A percentile compares a stretch with the other conserved stretches of the same genome.
These are phyloP conservation scores for Hymenotorrendiella dingleyae DNA, from an alignment of 2,329 filamentous ascomycete genomes.

Conservation along the genomic window DNA sequence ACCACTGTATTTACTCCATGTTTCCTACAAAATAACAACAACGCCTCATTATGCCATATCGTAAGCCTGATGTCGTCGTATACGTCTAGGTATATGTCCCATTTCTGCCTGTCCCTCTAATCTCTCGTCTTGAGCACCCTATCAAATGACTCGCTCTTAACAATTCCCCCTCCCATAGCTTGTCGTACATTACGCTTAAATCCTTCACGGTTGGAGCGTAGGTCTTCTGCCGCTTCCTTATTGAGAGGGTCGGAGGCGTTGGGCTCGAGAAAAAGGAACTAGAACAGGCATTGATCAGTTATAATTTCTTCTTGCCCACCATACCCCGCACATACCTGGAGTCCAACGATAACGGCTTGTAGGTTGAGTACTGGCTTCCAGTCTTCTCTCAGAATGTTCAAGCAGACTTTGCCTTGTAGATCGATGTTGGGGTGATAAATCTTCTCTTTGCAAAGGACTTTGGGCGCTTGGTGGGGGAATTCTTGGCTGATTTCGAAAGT, in stretches of 20 bases:
- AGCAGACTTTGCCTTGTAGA: constrained; percentile 91
- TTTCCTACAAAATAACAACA: constrained; percentile 15
- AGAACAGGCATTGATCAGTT: constrained; percentile 14
- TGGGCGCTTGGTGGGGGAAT: constrained; percentile 95
- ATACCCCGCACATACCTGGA: constrained; percentile 64
- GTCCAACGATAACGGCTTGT: constrained; percentile 90
- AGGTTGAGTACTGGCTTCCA: constrained; percentile 98
- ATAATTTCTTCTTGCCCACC: neutral
- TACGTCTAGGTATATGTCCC: constrained; percentile 19
- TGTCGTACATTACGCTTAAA: constrained; percentile 88
- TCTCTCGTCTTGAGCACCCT: constrained; percentile 56
- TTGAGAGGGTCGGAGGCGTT: constrained; percentile 97
- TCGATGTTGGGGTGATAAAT: constrained; percentile 99
- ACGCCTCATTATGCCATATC: constrained; percentile 26
- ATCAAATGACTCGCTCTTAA: constrained; percentile 71
- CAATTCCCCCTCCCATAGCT: constrained; percentile 73
- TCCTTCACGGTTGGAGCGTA: constrained; percentile 75
- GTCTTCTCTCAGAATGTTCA: constrained; percentile 95
- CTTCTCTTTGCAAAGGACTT: constrained; percentile 95
- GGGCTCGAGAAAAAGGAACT: constrained; percentile 97
- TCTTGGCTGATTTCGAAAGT: constrained; percentile 88
- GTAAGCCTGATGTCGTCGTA: constrained; percentile 15
- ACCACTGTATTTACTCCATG: constrained; percentile 20
- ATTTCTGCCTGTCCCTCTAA: constrained; percentile 3
- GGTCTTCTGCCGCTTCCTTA: constrained; percentile 92